These are phyloP conservation scores for Penicillium cinerascens DNA, from an alignment of 495 filamentous ascomycete genomes.

Conservation along the genomic window DNA sequence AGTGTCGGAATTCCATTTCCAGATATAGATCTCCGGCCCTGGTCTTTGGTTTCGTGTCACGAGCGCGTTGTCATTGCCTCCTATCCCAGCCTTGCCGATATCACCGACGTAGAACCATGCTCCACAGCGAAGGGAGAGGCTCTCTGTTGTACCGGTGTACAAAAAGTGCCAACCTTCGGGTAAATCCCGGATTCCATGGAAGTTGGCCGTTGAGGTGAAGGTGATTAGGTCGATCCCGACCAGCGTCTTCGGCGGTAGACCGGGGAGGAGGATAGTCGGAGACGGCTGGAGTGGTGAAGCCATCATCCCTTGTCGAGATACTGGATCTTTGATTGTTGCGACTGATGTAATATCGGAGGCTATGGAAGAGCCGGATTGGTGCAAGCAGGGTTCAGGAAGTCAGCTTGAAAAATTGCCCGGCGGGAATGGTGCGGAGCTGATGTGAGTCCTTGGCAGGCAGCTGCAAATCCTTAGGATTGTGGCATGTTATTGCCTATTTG, in stretches of 20 bases:
- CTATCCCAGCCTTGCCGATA: constrained; percentile 13
- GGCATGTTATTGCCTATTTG: background rate
- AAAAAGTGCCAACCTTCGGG: constrained; percentile 59
- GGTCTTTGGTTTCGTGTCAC: constrained; percentile 1
- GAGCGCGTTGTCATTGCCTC: constrained; percentile 12
- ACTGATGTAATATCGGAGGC: background rate
- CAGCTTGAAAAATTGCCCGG: constrained; percentile 7
- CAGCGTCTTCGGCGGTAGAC: constrained; percentile 47
- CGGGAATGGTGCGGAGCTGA: constrained; percentile 1
- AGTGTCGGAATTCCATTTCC: constrained; percentile 42
- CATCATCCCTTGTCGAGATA: constrained; percentile 4
- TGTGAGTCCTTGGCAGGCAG: constrained; percentile 1
- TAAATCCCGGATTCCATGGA: constrained; percentile 58
- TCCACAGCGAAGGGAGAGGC: constrained; percentile 56
- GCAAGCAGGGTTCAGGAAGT: background rate
- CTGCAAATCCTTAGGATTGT: background rate
- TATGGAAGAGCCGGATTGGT: background rate
- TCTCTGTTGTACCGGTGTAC: constrained; percentile 55
- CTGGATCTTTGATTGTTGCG: background rate
- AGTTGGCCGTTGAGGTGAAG: constrained; percentile 51
- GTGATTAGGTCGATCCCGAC: constrained; percentile 53
- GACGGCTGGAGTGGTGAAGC: constrained; percentile 30
- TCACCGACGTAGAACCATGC: constrained; percentile 58
- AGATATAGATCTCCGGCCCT: constrained; percentile 35
- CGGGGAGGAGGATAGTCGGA: constrained; percentile 45